Evolutionary conservation across 495 filamentous ascomycete genomes (phyloP).

Genomic region (Platismatia glauca): DNA sequence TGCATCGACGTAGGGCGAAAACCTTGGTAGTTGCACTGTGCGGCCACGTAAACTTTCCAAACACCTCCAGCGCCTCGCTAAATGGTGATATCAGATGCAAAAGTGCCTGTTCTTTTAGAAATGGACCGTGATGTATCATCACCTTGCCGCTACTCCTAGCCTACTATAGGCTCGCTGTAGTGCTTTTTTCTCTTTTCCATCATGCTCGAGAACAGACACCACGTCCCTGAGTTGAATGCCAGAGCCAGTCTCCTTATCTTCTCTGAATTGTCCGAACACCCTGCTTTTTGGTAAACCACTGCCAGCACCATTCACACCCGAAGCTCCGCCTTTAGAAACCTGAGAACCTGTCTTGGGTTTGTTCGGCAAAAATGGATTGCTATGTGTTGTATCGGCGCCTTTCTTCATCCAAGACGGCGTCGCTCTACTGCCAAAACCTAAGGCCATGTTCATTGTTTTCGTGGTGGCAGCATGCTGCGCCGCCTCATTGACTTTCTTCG

Average conservation of each 20-base stretch:
- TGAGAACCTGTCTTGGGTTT: constrained; percentile 13
- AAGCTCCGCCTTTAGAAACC: constrained; percentile 2
- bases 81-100: constrained; percentile 1
- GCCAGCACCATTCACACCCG: constrained; percentile 5
- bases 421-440: constrained; percentile 19
- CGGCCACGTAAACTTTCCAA: neutral
- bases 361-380: constrained; percentile 18
- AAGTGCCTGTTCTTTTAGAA: neutral
- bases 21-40: neutral
- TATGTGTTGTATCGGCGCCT: constrained; percentile 8
- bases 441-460: constrained; percentile 24
- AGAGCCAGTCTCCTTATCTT: constrained; percentile 39
- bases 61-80: constrained; percentile 21
- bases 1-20: neutral
- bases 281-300: constrained; percentile 10
- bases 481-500: constrained; percentile 39
- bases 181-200: constrained; percentile 29
- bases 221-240: constrained; percentile 44
- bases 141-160: constrained; percentile 5
- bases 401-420: constrained; percentile 25
- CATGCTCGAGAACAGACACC: constrained; percentile 42
- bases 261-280: constrained; percentile 37
- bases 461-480: constrained; percentile 35
- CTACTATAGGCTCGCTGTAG: constrained; percentile 21
- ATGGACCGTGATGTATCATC: neutral